These are phyloP conservation scores for Tuber umbilicatum DNA, from an alignment of 495 filamentous ascomycete genomes.

Conservation along the genomic window DNA sequence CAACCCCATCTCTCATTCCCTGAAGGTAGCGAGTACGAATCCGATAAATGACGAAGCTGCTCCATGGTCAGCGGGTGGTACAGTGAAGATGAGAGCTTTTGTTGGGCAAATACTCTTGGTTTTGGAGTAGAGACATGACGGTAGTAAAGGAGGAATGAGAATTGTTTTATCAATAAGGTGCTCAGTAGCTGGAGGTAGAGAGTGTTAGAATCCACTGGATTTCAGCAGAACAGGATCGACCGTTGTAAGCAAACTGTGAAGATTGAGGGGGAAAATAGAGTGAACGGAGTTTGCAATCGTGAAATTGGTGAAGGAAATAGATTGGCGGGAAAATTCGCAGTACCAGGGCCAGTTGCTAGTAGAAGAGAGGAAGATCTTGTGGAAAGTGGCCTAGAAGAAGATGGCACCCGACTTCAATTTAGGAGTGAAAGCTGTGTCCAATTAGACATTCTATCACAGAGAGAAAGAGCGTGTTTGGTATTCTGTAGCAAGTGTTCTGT, in stretches of 20 bases:
- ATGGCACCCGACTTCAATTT: neutral
- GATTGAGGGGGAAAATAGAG: neutral
- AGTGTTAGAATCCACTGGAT: neutral
- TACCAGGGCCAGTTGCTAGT: neutral
- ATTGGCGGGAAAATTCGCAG: neutral
- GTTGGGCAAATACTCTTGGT: conserved; percentile 72
- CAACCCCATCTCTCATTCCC: conserved; percentile 86
- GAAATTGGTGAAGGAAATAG: neutral
- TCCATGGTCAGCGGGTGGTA: conserved; percentile 28
- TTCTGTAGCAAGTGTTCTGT: neutral
- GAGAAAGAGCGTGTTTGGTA: neutral
- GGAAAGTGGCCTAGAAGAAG: neutral
- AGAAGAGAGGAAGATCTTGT: neutral
- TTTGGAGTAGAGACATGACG: conserved; percentile 85
- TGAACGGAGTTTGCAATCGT: neutral
- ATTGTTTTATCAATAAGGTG: neutral
- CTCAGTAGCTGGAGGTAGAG: neutral
- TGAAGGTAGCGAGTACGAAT: conserved; percentile 85
- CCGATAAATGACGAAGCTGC: conserved; percentile 86
- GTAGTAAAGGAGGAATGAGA: neutral
- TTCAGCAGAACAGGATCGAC: neutral
- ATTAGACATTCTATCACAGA: neutral
- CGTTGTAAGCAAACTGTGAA: neutral
- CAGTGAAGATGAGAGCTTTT: neutral
- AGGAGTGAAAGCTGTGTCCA: neutral